phyloP scores from a whole-genome alignment of 2,329 filamentous ascomycete species.

The Botryotinia narcissicola region DNA sequence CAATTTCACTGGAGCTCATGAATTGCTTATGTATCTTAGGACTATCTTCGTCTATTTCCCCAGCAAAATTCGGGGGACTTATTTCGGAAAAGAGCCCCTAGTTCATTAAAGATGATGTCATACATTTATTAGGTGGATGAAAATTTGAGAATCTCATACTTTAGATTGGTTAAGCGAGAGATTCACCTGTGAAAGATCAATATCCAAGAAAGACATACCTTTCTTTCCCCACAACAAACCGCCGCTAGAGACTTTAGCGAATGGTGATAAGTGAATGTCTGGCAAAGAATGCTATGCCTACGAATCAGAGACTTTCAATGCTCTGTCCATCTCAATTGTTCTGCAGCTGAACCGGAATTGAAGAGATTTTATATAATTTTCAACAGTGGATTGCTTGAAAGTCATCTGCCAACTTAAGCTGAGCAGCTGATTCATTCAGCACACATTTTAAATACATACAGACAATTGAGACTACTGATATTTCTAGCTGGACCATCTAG shows the following conservation, averaged over 20 bases:
- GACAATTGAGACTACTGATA: background rate
- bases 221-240: background rate
- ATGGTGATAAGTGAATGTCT: background rate
- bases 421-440: no score
- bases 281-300: background rate
- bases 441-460: background rate
- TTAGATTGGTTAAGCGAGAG: background rate
- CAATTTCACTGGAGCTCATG: background rate
- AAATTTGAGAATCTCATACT: no score
- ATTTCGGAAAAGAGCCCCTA: background rate
- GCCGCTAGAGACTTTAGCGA: no score
- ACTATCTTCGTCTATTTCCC: background rate
- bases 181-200: background rate
- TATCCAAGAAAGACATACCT: background rate
- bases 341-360: background rate
- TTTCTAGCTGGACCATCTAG: rapidly evolving
- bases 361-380: background rate
- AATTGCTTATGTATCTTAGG: rapidly evolving
- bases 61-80: rapidly evolving
- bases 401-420: background rate
- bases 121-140: background rate
- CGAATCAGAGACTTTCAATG: background rate
- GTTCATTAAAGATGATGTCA: background rate
- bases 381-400: background rate
- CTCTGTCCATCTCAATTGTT: background rate